Conservation (phyloP, 2,329 filamentous ascomycete species). For the Leptoxyphium fumago region DNA sequence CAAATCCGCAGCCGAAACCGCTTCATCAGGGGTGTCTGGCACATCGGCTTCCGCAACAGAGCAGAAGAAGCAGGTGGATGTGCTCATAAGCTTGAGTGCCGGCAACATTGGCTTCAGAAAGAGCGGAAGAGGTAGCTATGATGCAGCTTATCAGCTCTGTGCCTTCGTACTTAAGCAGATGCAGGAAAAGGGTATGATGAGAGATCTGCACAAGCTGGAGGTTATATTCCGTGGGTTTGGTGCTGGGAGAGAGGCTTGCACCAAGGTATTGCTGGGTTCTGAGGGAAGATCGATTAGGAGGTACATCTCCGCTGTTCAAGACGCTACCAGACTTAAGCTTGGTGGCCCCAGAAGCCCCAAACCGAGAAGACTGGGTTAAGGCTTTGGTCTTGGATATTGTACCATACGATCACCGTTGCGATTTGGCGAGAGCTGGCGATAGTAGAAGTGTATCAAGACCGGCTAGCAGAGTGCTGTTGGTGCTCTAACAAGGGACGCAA, state of each 20-base stretch:
- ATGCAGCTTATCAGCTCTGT: slow-evolving; percentile 80
- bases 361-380: slow-evolving; percentile 61
- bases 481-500: no score
- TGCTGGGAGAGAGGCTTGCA: slow-evolving; percentile 70
- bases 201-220: slow-evolving; percentile 63
- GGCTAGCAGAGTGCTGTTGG: no score
- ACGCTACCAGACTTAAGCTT: slow-evolving; percentile 86
- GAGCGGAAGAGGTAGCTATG: slow-evolving; percentile 64
- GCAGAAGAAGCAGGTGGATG: slow-evolving; percentile 32
- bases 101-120: slow-evolving; percentile 92
- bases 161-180: slow-evolving; percentile 73
- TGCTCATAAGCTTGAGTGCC: slow-evolving; percentile 64
- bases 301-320: slow-evolving; percentile 66
- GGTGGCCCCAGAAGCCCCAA: slow-evolving; percentile 79
- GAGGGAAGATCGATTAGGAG: slow-evolving; percentile 65
- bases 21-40: slow-evolving; percentile 11
- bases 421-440: no score
- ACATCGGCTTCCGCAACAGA: slow-evolving; percentile 35
- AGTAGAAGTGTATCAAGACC: no score
- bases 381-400: not conserved
- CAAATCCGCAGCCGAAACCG: slow-evolving; percentile 12
- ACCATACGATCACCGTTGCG: no score
- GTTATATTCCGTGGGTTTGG: slow-evolving; percentile 77
- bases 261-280: slow-evolving; percentile 73
- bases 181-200: slow-evolving; percentile 63